These are phyloP conservation scores for Epichloe festucae DNA, from an alignment of 2,329 filamentous ascomycete genomes.

Conservation along the genomic window DNA sequence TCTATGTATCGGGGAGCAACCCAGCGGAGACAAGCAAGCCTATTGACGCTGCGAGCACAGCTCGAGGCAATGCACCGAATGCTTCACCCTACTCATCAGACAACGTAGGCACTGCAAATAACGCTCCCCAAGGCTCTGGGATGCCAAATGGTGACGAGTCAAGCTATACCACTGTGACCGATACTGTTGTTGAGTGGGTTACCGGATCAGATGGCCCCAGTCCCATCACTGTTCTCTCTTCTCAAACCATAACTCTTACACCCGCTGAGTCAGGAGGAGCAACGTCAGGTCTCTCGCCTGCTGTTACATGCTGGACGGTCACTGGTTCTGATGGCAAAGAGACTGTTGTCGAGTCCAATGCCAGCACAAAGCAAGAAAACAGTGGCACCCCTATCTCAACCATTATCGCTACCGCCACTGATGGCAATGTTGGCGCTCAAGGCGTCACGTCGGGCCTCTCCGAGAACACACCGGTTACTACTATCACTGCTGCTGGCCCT, in stretches of 20 bases:
- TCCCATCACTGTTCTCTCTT: slow-evolving; percentile 11
- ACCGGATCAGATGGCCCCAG: slow-evolving; percentile 8
- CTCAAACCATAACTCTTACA: slow-evolving; percentile 12
- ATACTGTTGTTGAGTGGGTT: slow-evolving; percentile 13
- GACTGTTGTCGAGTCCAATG: slow-evolving; percentile 21
- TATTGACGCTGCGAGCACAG: slow-evolving; percentile 6
- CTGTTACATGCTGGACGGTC: slow-evolving; percentile 11
- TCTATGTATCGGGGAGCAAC: slow-evolving; percentile 7
- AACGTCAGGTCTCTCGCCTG: not conserved
- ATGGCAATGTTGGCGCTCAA: slow-evolving; percentile 1
- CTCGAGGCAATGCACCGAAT: slow-evolving; percentile 3
- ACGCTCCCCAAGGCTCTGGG: slow-evolving; percentile 2
- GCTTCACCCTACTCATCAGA: not conserved
- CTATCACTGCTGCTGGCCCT: slow-evolving; percentile 4
- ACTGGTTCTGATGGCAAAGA: slow-evolving; percentile 12
- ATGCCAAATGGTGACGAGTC: not conserved
- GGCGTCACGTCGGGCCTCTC: not conserved
- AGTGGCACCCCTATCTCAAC: not conserved
- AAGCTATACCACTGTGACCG: slow-evolving; percentile 12
- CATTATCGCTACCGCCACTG: not conserved
- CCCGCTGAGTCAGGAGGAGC: slow-evolving; percentile 1
- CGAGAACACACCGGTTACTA: slow-evolving; percentile 4
- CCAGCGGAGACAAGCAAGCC: slow-evolving; percentile 8
- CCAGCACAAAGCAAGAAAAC: slow-evolving; percentile 1
- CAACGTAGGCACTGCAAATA: not conserved